Base-by-base conservation (phyloP, 805 yeast species). In the Candida quercuum region DNA sequence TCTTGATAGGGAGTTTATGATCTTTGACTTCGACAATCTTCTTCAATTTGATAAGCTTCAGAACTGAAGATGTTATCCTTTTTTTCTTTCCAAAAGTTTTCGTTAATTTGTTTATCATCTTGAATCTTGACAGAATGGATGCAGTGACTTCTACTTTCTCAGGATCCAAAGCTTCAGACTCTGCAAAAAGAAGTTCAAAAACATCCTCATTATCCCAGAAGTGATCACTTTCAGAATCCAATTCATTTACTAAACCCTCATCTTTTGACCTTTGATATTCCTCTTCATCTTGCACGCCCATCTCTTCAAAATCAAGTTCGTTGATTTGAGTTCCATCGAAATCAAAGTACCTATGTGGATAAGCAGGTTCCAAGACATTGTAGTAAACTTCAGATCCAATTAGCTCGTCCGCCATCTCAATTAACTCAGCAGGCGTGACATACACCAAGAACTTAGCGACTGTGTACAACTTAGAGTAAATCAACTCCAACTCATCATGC, bases 11-110 rank as follows among this genome's bases (percentile, higher is more conserved):
- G 2, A 37, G 17, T 14, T 41, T 33, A 6, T 47, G 38, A 27
- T 40, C 42, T 11, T 35, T 39, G 18, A 40, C 24, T 29, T 39
- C 44, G 13, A 50, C 20, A 12, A 39, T 24, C 20, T 46, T 49
- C 27, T 47, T 49, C 40, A 48, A 40, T 32, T 49, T 47, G 19
- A 49, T 41, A 9, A 52, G 24, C 28, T 50, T 48, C 31, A 51
- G 33, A 3, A 52, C 32, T 9, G 34, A 24, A 12, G 33, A 29
- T 13, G 42, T n/a, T 26, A 47, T 46, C 38, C 33, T 39, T 33
- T 50, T 46, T 13, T 33, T 30, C 25, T 35, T 36, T 22, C 34
- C 34, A 13, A 48, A 32, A 9, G 21, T 38, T 10, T 20, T 36
- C n/a, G 37, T 42, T 34, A 45, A 39, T 22, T 40, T 50, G 19